Evolutionary conservation across 306 rosid species (phyloP), one percentile per base, ranked within the genome.

Genomic region (Benincasa hispida): DNA sequence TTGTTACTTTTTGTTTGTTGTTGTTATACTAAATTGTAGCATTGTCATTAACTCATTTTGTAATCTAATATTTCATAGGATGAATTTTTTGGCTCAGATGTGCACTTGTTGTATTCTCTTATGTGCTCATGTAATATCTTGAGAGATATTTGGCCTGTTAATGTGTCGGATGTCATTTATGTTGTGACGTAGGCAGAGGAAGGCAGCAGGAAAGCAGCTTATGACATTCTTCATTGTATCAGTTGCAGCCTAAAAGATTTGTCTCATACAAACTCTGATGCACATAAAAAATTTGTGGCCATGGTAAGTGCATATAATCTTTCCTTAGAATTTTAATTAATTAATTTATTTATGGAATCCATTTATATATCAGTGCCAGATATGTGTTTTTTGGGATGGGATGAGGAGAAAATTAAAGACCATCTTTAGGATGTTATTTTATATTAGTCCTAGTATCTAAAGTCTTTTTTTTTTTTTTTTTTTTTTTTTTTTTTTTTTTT

Each of bases 161-260:
- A 17, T 47, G 47, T 47, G 75, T 11, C 11, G 39, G 35, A 68
- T 24, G 65, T 21, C 48, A 47, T 48, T 24, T 45, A 42, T 39
- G 22, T 27, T 70, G 32, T 61, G 41, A 42, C 77, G 79, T 82
- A 94, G 98, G 94, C 91, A 74, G 84, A 80, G 45, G 95, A 90
- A 78, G 94, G 85, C 74, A 73, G 85, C 62, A 88, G 98, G 86
- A 92, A 91, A 86, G 91, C 81, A 76, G 96, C 96, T 17, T 91
- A 88, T 79, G 94, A 90, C 80, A 76, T 82, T 15, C 96, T 94
- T 77, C 83, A 85, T 53, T 79, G 83, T 78, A 84, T 89, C 80
- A 83, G 97, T 82, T 89, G 88, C 70, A 83, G 87, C 78, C 84
- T 94, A 85, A 86, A 84, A 82, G 90, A 85, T 69, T 54, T 78